These are phyloP conservation scores for Calonectria fujianensis DNA, from an alignment of 2,329 filamentous ascomycete genomes.

Conservation along the genomic window DNA sequence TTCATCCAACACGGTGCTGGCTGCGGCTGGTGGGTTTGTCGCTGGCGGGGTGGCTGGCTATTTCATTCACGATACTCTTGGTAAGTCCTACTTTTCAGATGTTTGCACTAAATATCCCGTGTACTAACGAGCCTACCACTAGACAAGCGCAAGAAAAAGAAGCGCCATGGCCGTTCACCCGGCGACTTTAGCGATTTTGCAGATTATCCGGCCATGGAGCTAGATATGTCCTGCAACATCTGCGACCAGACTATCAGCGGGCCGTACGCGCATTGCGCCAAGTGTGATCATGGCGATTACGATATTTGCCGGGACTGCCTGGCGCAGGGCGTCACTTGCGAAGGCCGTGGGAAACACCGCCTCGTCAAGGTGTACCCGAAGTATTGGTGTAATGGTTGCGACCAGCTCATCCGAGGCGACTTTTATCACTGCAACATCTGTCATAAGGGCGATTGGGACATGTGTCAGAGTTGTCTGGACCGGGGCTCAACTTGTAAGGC, in stretches of 20 bases:
- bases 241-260: constrained; percentile 43
- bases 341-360: constrained; percentile 42
- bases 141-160: constrained; percentile 48
- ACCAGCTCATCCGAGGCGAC: constrained; percentile 32
- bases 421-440: constrained; percentile 45
- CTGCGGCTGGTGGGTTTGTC: constrained; percentile 44
- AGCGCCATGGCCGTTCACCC: constrained; percentile 34
- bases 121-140: not conserved
- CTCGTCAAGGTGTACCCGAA: constrained; percentile 47
- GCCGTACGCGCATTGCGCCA: constrained; percentile 45
- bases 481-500: constrained; percentile 38
- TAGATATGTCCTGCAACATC: constrained; percentile 33
- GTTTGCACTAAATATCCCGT: rapidly evolving
- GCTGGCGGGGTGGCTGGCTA: constrained; percentile 44
- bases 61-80: constrained; percentile 46
- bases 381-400: constrained; percentile 40
- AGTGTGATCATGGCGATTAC: constrained; percentile 44
- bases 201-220: constrained; percentile 36
- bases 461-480: constrained; percentile 41
- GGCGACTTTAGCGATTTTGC: constrained; percentile 40
- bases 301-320: constrained; percentile 46
- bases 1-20: constrained; percentile 9
- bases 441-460: constrained; percentile 42
- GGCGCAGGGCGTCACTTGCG: constrained; percentile 30
- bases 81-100: constrained; percentile 17